Base-by-base conservation (phyloP, 2,329 filamentous ascomycete species). In the Alternaria ventricosa region DNA sequence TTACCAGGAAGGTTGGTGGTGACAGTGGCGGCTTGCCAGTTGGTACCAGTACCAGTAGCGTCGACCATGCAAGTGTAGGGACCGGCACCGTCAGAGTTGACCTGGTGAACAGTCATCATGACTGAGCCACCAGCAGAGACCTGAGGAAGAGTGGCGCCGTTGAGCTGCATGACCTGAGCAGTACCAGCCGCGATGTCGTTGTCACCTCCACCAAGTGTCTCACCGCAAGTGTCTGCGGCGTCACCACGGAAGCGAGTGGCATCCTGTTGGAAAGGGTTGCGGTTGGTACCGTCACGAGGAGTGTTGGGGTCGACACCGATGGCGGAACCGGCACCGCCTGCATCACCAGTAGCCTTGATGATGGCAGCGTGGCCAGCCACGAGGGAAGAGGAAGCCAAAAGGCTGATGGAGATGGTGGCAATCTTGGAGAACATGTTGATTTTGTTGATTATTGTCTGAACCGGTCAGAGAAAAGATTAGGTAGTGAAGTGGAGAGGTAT, bases 21-120 rank as follows among this genome's bases (percentile, higher is more conserved):
- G 57, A 90, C 88, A 33, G 84, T 78, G 74, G 88, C 86, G 64
- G 84, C 78, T 22, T 79, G 75, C 84, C 87, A 89, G 67, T 81
- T 75, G 51, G 81, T 74, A 23, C 84, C 88, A 5, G 87, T 88
- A 60, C 82, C 89, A 61, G 88, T 87, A 59, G 82, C 78, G 72
- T 89, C 89, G 75, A 90, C 88, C 83, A 88, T 88, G 81, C 88
- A 90, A 7, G 82, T 85, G 79, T 89, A 90, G 2, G 88, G 88
- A 11, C 89, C 89, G 63, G 87, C 89, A 61, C 89, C 89, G 68
- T 91, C 89, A 41, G 83, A 83, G 79, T 90, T 91, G 76, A 91
- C 88, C 76, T 90, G 88, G 80, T 90, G 89, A 10, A 90, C 81
- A 2, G 87, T 90, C 84, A 91, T 90, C 69, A 80, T 63, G 8